Evolutionary conservation across 306 rosid species (phyloP).

Genomic region (Abrus precatorius): DNA sequence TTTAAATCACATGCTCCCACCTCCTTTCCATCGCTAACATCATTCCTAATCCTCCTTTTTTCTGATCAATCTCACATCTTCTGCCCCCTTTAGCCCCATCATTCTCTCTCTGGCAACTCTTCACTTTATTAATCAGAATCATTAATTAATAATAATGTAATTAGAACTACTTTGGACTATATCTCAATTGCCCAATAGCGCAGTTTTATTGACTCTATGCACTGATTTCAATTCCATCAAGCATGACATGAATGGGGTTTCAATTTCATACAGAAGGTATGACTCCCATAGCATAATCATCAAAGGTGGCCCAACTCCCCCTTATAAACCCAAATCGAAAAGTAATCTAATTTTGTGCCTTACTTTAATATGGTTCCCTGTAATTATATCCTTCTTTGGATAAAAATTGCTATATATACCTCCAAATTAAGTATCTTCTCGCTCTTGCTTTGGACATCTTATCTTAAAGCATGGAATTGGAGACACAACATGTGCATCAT

Average conservation of each 20-base stretch:
- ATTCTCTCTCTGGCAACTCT: conserved; percentile 31
- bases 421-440: conserved; percentile 41
- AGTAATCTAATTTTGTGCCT: conserved; percentile 23
- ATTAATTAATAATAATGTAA: conserved; percentile 19
- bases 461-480: conserved; percentile 43
- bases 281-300: conserved; percentile 47
- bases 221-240: conserved; percentile 36
- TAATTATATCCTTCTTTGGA: conserved; percentile 30
- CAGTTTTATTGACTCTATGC: neutral
- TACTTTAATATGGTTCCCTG: neutral
- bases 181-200: conserved; percentile 13
- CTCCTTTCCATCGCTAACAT: conserved; percentile 58
- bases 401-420: conserved; percentile 35
- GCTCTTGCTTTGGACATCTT: conserved; percentile 34
- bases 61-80: conserved; percentile 51
- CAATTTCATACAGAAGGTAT: conserved; percentile 37
- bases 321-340: conserved; percentile 5
- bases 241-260: neutral
- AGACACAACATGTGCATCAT: conserved; percentile 53
- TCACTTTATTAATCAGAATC: conserved; percentile 41
- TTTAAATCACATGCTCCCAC: conserved; percentile 59
- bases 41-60: conserved; percentile 54
- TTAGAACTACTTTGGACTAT: conserved; percentile 31
- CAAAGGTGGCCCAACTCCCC: conserved; percentile 32
- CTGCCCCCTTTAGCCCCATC: conserved; percentile 47